Percentiles rank a stretch among this genome's conserved stretches.
These are phyloP conservation scores for Pichia sp. DNA, from an alignment of 1,139 yeast genomes.

Conservation along the genomic window DNA sequence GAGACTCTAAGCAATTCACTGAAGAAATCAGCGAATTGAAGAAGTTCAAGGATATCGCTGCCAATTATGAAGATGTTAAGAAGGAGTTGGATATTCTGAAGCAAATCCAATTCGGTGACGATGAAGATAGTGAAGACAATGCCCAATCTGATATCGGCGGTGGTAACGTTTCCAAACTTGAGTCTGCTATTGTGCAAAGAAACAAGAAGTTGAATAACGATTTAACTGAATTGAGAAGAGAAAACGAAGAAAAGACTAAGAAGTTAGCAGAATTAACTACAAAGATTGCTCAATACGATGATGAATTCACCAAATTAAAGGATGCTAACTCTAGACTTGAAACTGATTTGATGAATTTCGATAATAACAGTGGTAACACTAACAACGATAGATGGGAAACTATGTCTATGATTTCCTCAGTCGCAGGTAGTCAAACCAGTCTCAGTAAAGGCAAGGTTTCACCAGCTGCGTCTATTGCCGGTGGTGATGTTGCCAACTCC, in stretches of 20 bases:
- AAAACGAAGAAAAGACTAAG: slow-evolving; percentile 42
- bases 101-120: slow-evolving; percentile 68
- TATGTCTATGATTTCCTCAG: slow-evolving; percentile 66
- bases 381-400: slow-evolving; percentile 50
- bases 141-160: background rate
- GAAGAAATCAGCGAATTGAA: slow-evolving; percentile 53
- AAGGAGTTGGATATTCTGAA: slow-evolving; percentile 70
- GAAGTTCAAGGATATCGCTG: slow-evolving; percentile 42
- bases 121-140: slow-evolving; percentile 21
- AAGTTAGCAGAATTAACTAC: slow-evolving; percentile 34
- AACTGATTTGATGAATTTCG: slow-evolving; percentile 59
- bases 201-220: slow-evolving; percentile 63
- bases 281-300: slow-evolving; percentile 41
- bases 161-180: slow-evolving; percentile 32
- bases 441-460: slow-evolving; percentile 36
- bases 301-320: slow-evolving; percentile 39
- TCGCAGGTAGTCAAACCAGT: slow-evolving; percentile 34
- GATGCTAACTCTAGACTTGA: slow-evolving; percentile 63
- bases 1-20: slow-evolving; percentile 49
- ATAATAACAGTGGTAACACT: slow-evolving; percentile 26
- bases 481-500: slow-evolving; percentile 32
- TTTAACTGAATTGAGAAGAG: slow-evolving; percentile 54
- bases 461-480: slow-evolving; percentile 51
- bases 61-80: slow-evolving; percentile 77
- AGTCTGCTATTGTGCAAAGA: slow-evolving; percentile 52